Evolutionary conservation across 1,284 basidiomycete genomes (phyloP).

Genomic region (Tylopilus orsonianus): DNA sequence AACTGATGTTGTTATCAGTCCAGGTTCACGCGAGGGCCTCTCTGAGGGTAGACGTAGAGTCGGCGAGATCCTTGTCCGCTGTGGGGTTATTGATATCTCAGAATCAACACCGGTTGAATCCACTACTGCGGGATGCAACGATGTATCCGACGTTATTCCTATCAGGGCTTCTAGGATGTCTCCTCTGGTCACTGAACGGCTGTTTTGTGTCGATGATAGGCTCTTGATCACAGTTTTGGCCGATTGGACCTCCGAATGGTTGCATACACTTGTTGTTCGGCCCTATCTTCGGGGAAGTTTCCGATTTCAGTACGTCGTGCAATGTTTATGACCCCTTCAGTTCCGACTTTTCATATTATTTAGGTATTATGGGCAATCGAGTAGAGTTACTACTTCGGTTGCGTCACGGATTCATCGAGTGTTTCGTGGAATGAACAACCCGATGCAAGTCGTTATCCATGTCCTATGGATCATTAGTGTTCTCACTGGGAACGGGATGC

Average conservation of each 20-base stretch:
- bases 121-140: not conserved
- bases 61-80: constrained; percentile 28
- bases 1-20: not conserved
- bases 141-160: not conserved
- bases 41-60: constrained; percentile 22
- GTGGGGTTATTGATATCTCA: constrained; percentile 19
- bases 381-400: constrained; percentile 5
- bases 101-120: constrained; percentile 3
- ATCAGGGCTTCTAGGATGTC: not conserved
- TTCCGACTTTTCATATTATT: constrained; percentile 4
- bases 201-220: constrained; percentile 6
- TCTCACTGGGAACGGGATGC: constrained; percentile 16
- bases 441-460: constrained; percentile 40
- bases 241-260: constrained; percentile 33
- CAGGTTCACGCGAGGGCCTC: constrained; percentile 7
- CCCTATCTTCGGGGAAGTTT: constrained; percentile 23
- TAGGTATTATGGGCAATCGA: constrained; percentile 21
- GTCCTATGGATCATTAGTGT: constrained; percentile 50
- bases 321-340: not conserved
- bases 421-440: constrained; percentile 25
- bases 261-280: constrained; percentile 25
- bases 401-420: constrained; percentile 24
- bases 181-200: not conserved
- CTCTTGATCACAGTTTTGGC: constrained; percentile 20
- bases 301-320: constrained; percentile 26